phyloP scores from a whole-genome alignment of 768 basidiomycete species.

The Amylocystis lapponica region DNA sequence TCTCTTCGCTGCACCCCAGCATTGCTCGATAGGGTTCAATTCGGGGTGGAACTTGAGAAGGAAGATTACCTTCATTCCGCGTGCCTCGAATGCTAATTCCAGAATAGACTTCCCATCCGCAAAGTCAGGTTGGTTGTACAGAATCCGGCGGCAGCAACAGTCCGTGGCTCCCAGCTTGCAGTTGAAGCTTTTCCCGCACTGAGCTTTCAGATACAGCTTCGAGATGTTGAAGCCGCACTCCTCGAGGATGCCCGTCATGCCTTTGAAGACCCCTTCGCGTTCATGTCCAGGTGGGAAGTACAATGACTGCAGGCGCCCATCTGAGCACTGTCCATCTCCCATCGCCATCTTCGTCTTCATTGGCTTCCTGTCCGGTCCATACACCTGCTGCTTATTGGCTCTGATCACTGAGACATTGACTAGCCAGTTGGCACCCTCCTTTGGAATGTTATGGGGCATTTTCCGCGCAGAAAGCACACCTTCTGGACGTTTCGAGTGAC shows the following conservation, averaged over 20 bases:
- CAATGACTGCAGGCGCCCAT: constrained; percentile 12
- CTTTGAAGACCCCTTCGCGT: constrained; percentile 17
- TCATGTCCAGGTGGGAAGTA: constrained; percentile 12
- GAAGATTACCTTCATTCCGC: constrained; percentile 28
- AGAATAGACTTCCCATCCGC: constrained; percentile 16
- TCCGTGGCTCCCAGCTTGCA: constrained; percentile 11
- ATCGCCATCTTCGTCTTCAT: constrained; percentile 4
- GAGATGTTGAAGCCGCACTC: constrained; percentile 3
- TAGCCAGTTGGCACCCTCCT: no score
- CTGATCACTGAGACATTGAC: constrained; percentile 5
- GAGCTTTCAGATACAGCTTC: constrained; percentile 10
- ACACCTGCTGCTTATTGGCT: no score
- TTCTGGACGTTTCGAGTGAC: constrained; percentile 19
- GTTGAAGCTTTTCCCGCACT: constrained; percentile 24
- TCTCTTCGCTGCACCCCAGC: no score
- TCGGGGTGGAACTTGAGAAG: constrained; percentile 36
- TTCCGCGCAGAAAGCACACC: constrained; percentile 23
- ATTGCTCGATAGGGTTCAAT: no score
- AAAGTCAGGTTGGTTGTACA: constrained; percentile 32
- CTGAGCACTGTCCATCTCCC: constrained; percentile 4
- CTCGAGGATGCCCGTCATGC: constrained; percentile 16
- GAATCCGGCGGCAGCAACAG: constrained; percentile 26
- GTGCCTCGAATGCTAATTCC: constrained; percentile 18
- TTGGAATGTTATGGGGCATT: constrained; percentile 16
- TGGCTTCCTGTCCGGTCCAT: no score